phyloP scores from a whole-genome alignment of 805 yeast genomes.

The Wickerhamiella galacta region DNA sequence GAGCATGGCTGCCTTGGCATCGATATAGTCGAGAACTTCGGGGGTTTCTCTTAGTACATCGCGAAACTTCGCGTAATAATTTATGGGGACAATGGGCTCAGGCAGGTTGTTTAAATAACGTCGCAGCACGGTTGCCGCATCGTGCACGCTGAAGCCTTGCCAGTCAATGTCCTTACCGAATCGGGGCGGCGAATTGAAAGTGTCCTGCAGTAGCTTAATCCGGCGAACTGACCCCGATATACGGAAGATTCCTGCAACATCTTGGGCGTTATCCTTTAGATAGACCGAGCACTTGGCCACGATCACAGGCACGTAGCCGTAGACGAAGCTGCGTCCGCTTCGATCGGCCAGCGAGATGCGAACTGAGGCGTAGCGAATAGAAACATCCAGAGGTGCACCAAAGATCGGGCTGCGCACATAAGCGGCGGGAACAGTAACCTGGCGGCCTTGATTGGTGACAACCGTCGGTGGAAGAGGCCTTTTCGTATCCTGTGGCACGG shows the following conservation, averaged over 20 bases:
- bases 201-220: slow-evolving; percentile 65
- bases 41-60: slow-evolving; percentile 49
- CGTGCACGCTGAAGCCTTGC: slow-evolving; percentile 93
- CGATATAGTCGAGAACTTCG: slow-evolving; percentile 48
- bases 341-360: slow-evolving; percentile 44
- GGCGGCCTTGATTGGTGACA: slow-evolving; percentile 9
- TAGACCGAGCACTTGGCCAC: slow-evolving; percentile 92
- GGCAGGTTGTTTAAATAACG: slow-evolving; percentile 75
- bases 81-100: slow-evolving; percentile 78
- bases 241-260: slow-evolving; percentile 81
- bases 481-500: slow-evolving; percentile 7
- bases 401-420: slow-evolving; percentile 33
- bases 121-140: slow-evolving; percentile 81
- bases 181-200: slow-evolving; percentile 74
- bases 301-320: slow-evolving; percentile 80
- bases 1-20: slow-evolving; percentile 28
- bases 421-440: slow-evolving; percentile 8
- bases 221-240: slow-evolving; percentile 85
- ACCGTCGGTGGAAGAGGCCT: slow-evolving; percentile 3
- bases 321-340: slow-evolving; percentile 48
- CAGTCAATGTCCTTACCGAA: slow-evolving; percentile 78
- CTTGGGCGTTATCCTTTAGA: slow-evolving; percentile 51
- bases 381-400: slow-evolving; percentile 61
- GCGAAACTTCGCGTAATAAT: slow-evolving; percentile 60
- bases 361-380: slow-evolving; percentile 63